Conservation (phyloP, 1,284 basidiomycete genomes). For the Tilletiaria anomala region DNA sequence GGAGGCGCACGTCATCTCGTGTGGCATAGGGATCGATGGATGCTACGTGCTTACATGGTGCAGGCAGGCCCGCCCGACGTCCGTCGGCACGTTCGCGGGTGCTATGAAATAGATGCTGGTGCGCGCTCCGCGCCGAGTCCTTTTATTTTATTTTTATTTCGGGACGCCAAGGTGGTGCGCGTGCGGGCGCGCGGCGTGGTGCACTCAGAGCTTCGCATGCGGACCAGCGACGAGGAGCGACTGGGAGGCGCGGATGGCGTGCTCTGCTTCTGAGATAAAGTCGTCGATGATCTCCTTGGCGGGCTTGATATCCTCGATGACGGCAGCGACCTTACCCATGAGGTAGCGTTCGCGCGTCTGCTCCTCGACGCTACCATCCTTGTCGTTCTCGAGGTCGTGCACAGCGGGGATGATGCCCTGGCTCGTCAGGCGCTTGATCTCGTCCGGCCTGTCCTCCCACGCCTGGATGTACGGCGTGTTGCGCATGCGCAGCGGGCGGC, state of each 20-base stretch:
- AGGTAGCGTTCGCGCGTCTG: constrained; percentile 18
- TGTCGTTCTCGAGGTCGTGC: constrained; percentile 30
- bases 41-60: too few relatives aligned
- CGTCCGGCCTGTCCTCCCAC: constrained; percentile 30
- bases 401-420: constrained; percentile 29
- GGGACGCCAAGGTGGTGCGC: too few relatives aligned
- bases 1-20: too few relatives aligned
- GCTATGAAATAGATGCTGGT: too few relatives aligned
- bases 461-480: constrained; percentile 48
- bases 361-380: constrained; percentile 25
- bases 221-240: too few relatives aligned
- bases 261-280: constrained; percentile 26
- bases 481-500: constrained; percentile 67
- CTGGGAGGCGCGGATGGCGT: constrained; percentile 4
- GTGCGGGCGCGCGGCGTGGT: too few relatives aligned
- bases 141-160: too few relatives aligned
- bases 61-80: too few relatives aligned
- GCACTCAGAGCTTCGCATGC: too few relatives aligned
- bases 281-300: constrained; percentile 29
- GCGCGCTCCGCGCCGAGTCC: too few relatives aligned
- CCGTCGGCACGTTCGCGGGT: too few relatives aligned
- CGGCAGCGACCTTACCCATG: constrained; percentile 45
- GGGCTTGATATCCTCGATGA: constrained; percentile 40
- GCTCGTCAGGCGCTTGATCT: constrained; percentile 30
- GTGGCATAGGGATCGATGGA: too few relatives aligned